Base-by-base conservation (phyloP, 139 green algal species). In the Chlamydomonas schloesseri region DNA sequence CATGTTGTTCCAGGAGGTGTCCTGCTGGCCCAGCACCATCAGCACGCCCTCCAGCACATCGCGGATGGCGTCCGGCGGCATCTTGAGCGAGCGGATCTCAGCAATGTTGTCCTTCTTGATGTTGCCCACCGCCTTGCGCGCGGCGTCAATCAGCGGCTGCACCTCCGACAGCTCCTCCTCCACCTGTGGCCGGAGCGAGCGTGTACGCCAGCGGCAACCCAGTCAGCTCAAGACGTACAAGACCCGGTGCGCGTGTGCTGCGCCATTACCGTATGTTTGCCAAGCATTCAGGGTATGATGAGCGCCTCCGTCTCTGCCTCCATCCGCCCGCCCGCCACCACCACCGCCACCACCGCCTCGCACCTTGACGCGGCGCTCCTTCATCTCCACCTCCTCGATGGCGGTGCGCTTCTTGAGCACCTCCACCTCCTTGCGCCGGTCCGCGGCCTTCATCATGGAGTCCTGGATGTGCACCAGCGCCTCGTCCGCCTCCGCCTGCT, bases 31-130 rank as follows among this genome's bases (percentile, higher is more conserved):
- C 89, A 97, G 90, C 31, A 96, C 78, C 73, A 87, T 77, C 58
- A 98, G 87, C 37, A 97, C 94, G n/a, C 94, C 95, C 87, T 97
- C 94, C 57, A 98, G 92, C 78, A 98, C 95, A 70, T 98, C 96
- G 37, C 90, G 82, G 65, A 94, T 92, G 26, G 90, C 91, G 53
- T 94, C 89, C 0, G 90, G 86, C 24, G 90, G 94, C 90, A 95
- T 93, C 89, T 97, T 97, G 29, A 97, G 84, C n/a, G 90, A 95
- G 28, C 92, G 78, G 83, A 98, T 96, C 91, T 98, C 96, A 65
- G 93, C 95, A 50, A 98, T 91, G 91, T 97, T 92, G 85, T 98
- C 95, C 73, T 92, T 92, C 84, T 96, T 96, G 81, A 98, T 97
- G 28, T 93, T 74, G 34, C 95, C 95, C n/a, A 98, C 95, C 9